Percentiles rank a stretch among this genome's conserved stretches.
Evolutionary conservation across 1,139 yeast species (phyloP).

Genomic region (Casaregolazyma lundiana): DNA sequence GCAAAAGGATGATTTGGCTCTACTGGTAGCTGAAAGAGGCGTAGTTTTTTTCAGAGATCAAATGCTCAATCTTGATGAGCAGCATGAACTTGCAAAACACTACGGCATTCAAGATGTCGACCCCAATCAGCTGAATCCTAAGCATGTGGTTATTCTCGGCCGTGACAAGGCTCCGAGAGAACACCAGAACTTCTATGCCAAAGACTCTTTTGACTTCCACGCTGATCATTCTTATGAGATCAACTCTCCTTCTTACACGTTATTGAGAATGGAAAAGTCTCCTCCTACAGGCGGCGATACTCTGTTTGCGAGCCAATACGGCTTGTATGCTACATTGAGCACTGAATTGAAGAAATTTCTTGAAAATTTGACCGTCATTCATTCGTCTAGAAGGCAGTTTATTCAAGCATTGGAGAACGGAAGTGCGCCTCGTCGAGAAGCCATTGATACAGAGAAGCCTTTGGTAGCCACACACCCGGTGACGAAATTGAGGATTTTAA

Average conservation of each 20-base stretch:
- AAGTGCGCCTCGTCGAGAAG: constrained; percentile 1
- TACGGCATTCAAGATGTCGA: constrained; percentile 14
- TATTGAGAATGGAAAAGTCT: background rate
- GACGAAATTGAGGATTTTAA: constrained; percentile 2
- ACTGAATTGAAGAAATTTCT: background rate
- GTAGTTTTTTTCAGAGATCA: constrained; percentile 61
- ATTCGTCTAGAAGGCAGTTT: constrained; percentile 6
- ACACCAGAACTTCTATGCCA: constrained; percentile 1
- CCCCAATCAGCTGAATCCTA: constrained; percentile 9
- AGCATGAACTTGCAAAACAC: constrained; percentile 36
- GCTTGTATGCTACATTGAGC: constrained; percentile 6
- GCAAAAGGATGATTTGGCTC: constrained; percentile 49
- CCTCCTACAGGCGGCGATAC: constrained; percentile 8
- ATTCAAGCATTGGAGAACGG: constrained; percentile 3
- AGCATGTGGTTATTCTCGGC: constrained; percentile 8
- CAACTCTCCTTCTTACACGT: constrained; percentile 4
- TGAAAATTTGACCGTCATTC: background rate
- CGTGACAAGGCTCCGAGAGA: constrained; percentile 3
- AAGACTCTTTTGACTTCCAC: constrained; percentile 1
- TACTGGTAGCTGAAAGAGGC: constrained; percentile 56
- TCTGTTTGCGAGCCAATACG: constrained; percentile 4
- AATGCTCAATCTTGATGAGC: constrained; percentile 49
- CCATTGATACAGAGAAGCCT: constrained; percentile 7
- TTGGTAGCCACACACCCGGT: constrained; percentile 4
- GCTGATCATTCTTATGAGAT: constrained; percentile 8